Evolutionary conservation across 345 rosid species (phyloP).

Genomic region (Luvunga scandens): DNA sequence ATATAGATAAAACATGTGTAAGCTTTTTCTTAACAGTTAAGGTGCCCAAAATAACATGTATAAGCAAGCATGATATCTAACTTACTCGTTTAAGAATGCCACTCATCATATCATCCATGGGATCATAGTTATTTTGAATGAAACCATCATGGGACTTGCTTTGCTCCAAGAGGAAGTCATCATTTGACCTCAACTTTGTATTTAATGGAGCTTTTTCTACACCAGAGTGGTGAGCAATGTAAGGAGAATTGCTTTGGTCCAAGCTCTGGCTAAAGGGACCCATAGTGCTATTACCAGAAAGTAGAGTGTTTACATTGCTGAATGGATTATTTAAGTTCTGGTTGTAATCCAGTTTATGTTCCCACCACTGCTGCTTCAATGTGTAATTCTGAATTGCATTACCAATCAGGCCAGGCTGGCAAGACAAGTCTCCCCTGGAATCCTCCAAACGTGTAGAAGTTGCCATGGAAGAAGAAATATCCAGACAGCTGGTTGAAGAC

Average conservation of each 20-base stretch:
- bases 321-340: slow-evolving; percentile 31
- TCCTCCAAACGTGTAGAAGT: slow-evolving; percentile 30
- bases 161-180: slow-evolving; percentile 40
- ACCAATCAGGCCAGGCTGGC: slow-evolving; percentile 42
- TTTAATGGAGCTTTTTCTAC: slow-evolving; percentile 35
- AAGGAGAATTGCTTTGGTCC: slow-evolving; percentile 32
- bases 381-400: slow-evolving; percentile 40
- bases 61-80: background rate
- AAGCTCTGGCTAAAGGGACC: slow-evolving; percentile 24
- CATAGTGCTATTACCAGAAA: slow-evolving; percentile 31
- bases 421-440: slow-evolving; percentile 40
- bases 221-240: slow-evolving; percentile 28
- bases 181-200: slow-evolving; percentile 35
- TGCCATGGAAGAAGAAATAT: slow-evolving; percentile 40
- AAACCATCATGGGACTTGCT: slow-evolving; percentile 45
- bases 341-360: slow-evolving; percentile 34
- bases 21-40: background rate
- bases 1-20: background rate
- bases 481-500: slow-evolving; percentile 30
- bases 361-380: slow-evolving; percentile 51
- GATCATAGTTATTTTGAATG: slow-evolving; percentile 43
- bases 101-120: slow-evolving; percentile 67
- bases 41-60: background rate
- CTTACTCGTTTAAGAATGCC: slow-evolving; percentile 69
- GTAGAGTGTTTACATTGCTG: slow-evolving; percentile 30